Percentiles rank a stretch among this genome's conserved stretches.
phyloP scores from a whole-genome alignment of 1,284 basidiomycete genomes.

The Heimioporus retisporus region DNA sequence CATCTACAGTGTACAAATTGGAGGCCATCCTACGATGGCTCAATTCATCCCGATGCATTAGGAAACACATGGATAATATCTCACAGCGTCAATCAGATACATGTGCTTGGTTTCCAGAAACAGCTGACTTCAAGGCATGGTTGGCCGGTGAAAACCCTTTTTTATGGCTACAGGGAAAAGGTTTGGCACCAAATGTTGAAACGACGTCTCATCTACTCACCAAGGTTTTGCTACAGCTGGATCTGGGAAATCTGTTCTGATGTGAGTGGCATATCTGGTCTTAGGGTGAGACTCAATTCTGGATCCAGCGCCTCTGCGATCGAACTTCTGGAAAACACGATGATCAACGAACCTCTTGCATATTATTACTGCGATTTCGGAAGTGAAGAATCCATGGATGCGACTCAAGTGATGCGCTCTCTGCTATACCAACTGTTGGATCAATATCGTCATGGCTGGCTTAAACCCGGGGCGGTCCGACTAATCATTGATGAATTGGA shows the following conservation, averaged over 20 bases:
- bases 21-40: slow-evolving; percentile 3
- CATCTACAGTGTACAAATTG: not conserved
- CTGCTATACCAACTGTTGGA: slow-evolving; percentile 15
- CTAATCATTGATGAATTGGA: not conserved
- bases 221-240: slow-evolving; percentile 9
- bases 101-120: slow-evolving; percentile 14
- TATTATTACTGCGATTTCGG: slow-evolving; percentile 21
- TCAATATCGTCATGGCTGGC: not conserved
- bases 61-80: slow-evolving; percentile 3
- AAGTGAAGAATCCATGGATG: slow-evolving; percentile 1
- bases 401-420: slow-evolving; percentile 17
- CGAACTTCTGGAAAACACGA: not conserved
- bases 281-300: no score
- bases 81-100: slow-evolving; percentile 13
- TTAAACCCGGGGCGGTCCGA: not conserved
- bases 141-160: no score
- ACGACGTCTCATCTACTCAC: not conserved
- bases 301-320: slow-evolving; percentile 7
- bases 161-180: no score
- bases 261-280: not conserved
- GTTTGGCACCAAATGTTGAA: not conserved
- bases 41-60: not conserved
- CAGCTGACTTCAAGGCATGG: not conserved
- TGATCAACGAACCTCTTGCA: not conserved
- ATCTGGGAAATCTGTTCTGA: slow-evolving; percentile 8